Percentiles rank a stretch among this genome's conserved stretches.
Conservation (phyloP, 2,329 filamentous ascomycete genomes). For the Calonectria hongkongensis region DNA sequence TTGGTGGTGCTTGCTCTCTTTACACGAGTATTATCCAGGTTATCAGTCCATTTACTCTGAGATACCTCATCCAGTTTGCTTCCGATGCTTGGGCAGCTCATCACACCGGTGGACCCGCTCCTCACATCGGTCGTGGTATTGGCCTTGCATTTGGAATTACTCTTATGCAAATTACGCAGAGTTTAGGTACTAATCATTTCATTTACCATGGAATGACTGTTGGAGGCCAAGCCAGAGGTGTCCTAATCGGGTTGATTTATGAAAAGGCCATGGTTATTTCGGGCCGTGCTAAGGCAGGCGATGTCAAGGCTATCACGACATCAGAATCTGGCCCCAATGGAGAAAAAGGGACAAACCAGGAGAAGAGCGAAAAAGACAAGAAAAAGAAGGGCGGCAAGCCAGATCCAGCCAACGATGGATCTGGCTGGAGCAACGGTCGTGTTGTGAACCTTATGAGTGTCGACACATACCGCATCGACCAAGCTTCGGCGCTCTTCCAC, state of each 20-base stretch:
- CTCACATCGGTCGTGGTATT: constrained; percentile 83
- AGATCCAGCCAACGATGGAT: constrained; percentile 73
- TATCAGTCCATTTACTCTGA: constrained; percentile 87
- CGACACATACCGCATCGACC: constrained; percentile 94
- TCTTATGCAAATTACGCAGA: constrained; percentile 88
- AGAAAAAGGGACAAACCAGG: constrained; percentile 63
- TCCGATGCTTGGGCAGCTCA: constrained; percentile 84
- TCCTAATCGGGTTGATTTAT: constrained; percentile 90
- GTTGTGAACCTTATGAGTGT: constrained; percentile 97
- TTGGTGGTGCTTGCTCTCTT: constrained; percentile 87
- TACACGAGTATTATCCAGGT: constrained; percentile 85
- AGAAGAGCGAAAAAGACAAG: constrained; percentile 57
- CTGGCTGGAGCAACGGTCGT: constrained; percentile 93
- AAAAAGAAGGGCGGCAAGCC: constrained; percentile 64
- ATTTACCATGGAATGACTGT: constrained; percentile 95
- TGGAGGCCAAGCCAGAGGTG: constrained; percentile 87
- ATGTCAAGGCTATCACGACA: constrained; percentile 62
- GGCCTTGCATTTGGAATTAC: constrained; percentile 91
- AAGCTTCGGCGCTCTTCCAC: constrained; percentile 92
- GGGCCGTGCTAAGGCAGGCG: constrained; percentile 90
- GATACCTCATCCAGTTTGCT: constrained; percentile 91
- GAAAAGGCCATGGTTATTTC: constrained; percentile 95
- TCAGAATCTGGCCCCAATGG: constrained; percentile 68
- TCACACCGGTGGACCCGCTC: constrained; percentile 69
- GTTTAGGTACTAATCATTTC: constrained; percentile 90